phyloP scores from a whole-genome alignment of 345 rosid genomes.

The Citrus medica region DNA sequence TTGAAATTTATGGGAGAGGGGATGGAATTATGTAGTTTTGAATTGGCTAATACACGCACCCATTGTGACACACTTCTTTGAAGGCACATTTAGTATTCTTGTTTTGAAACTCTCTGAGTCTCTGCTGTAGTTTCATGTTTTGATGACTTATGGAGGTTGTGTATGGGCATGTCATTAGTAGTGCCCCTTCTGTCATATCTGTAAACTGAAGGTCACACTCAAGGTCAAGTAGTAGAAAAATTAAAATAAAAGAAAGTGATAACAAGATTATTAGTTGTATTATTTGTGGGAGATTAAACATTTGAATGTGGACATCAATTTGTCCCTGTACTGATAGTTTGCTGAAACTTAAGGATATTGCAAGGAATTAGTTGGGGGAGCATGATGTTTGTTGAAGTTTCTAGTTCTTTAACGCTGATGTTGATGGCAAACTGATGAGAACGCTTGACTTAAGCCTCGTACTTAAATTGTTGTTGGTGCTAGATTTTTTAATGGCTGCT shows the following conservation, averaged over 20 bases:
- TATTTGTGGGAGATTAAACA: neutral
- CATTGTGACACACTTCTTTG: neutral
- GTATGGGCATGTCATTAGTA: neutral
- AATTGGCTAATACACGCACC: neutral
- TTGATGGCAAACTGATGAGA: neutral
- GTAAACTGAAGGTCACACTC: neutral
- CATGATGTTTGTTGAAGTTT: neutral
- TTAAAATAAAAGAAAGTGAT: neutral
- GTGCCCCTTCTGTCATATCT: neutral
- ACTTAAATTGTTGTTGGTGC: neutral
- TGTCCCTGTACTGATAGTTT: neutral
- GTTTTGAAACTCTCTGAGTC: neutral
- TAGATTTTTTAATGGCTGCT: neutral
- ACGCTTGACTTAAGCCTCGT: neutral
- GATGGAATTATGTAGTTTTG: neutral
- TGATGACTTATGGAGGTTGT: neutral
- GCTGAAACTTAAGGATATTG: neutral
- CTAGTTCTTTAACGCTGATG: neutral
- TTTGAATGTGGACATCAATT: neutral
- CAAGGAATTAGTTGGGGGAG: neutral
- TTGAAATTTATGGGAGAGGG: neutral
- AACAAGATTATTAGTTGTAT: neutral
- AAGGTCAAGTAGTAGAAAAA: neutral
- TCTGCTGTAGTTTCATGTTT: neutral
- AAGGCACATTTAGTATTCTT: neutral